phyloP scores from a whole-genome alignment of 192 early-diverging fungal genomes.

The Rhizophagus sp. region DNA sequence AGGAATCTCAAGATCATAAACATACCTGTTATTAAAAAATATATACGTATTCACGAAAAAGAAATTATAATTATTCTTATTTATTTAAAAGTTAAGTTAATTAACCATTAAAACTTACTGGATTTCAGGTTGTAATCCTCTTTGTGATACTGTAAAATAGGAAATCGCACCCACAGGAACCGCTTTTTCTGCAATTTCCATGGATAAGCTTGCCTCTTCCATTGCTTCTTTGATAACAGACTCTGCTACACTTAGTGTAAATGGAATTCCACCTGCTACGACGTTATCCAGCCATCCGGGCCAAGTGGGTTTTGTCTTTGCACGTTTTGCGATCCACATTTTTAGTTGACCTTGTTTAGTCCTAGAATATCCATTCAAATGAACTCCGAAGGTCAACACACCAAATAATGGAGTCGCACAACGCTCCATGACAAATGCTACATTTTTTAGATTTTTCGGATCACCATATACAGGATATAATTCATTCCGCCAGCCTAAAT shows the following conservation, averaged over 20 bases:
- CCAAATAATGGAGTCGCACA: slow-evolving; percentile 80
- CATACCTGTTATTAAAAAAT: slow-evolving; percentile 47
- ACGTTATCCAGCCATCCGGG: slow-evolving; percentile 81
- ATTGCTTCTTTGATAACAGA: slow-evolving; percentile 84
- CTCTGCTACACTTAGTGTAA: slow-evolving; percentile 55
- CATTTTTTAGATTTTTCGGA: slow-evolving; percentile 26
- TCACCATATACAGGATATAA: slow-evolving; percentile 78
- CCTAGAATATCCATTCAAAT: slow-evolving; percentile 79
- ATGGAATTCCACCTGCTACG: slow-evolving; percentile 79
- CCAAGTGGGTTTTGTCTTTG: slow-evolving; percentile 80
- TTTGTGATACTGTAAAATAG: slow-evolving; percentile 63
- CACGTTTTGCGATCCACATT: slow-evolving; percentile 90
- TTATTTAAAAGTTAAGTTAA: neutral
- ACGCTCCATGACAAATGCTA: slow-evolving; percentile 75
- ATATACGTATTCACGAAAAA: neutral
- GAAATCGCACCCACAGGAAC: slow-evolving; percentile 62
- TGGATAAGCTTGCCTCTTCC: slow-evolving; percentile 83
- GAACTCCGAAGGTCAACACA: slow-evolving; percentile 82
- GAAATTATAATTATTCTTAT: neutral
- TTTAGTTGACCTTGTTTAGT: slow-evolving; percentile 47
- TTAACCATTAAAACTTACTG: slow-evolving; percentile 49
- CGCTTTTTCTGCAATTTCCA: slow-evolving; percentile 53
- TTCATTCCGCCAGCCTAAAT: slow-evolving; percentile 82
- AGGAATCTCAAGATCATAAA: slow-evolving; percentile 83
- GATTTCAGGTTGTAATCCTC: slow-evolving; percentile 77